Percentiles rank a stretch among this genome's conserved stretches.
Evolutionary conservation across 768 basidiomycete genomes (phyloP).

Genomic region (Hericium erinaceus): DNA sequence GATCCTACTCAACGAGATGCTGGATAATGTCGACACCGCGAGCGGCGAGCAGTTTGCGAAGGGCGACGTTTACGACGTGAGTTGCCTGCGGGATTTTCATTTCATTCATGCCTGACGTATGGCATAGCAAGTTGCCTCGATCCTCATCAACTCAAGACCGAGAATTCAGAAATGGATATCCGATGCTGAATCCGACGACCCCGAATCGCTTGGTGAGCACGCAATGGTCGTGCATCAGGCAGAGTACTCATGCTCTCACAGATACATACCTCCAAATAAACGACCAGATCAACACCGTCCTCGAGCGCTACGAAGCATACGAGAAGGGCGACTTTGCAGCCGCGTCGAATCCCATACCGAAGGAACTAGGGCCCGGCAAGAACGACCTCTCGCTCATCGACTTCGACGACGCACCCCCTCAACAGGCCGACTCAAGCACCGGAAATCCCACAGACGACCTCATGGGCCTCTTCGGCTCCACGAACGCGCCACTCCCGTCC

Average conservation of each 20-base stretch:
- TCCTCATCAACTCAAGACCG: constrained; percentile 75
- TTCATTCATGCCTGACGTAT: neutral
- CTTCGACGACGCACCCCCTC: constrained; percentile 47
- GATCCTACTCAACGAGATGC: constrained; percentile 91
- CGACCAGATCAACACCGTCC: constrained; percentile 92
- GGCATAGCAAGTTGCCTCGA: constrained; percentile 76
- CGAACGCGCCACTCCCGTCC: constrained; percentile 1
- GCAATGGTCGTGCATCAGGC: neutral
- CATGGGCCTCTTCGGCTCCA: constrained; percentile 45
- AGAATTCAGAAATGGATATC: constrained; percentile 98
- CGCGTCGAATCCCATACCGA: constrained; percentile 60
- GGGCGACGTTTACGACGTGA: constrained; percentile 89
- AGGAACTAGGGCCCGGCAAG: constrained; percentile 37
- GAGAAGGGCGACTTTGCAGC: constrained; percentile 80
- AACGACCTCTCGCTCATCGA: constrained; percentile 57
- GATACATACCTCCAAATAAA: constrained; percentile 94
- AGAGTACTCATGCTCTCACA: constrained; percentile 21
- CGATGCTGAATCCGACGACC: constrained; percentile 82
- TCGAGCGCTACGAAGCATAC: constrained; percentile 87
- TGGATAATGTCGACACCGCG: constrained; percentile 76
- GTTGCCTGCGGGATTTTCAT: constrained; percentile 14
- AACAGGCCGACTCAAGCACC: constrained; percentile 11
- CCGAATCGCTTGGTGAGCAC: constrained; percentile 75
- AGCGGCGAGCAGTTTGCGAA: constrained; percentile 71
- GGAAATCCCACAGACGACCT: constrained; percentile 45